Evolutionary conservation across 2,329 filamentous ascomycete genomes (phyloP), one percentile per base, ranked within the genome.

Genomic region (Calonectria hawksworthii): DNA sequence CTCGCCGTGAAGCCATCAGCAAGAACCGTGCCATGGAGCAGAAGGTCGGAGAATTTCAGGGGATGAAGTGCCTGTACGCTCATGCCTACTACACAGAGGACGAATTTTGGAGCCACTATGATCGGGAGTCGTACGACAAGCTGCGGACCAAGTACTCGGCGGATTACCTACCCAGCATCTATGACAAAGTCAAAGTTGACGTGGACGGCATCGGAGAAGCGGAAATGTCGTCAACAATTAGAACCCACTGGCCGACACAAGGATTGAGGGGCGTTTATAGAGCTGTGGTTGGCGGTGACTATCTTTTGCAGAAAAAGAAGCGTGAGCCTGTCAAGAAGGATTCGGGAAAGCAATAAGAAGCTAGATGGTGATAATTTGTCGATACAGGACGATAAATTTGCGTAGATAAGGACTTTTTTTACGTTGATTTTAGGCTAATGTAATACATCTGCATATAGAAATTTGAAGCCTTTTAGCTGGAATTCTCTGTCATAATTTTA

Each of bases 1-100:
- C 86, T 34, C 84, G 87, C 4, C 82, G 86, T 1, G 84, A 87
- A 13, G 90, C 90, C 66, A 85, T 93, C 11, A 78, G 80, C 1
- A 85, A 87, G 65, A 94, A 94, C 82, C 88, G 91, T 0, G 87
- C 86, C 0, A 85, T 95, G 1, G 93, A 94, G 83, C 84, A 86
- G 11, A 91, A 90, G 70, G 86, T 94, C 0, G 87, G 88, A 11
- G 88, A 90, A 32, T 86, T 93, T 9, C 87, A 89, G 3, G 93
- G 93, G 8, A 92, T 91, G 86, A 94, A 94, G 83, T 94, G 92
- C 87, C 84, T 95, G 1, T 95, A 95, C 76, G 92, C 92, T 0
- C 92, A 94, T 72, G 91, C 92, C 0, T 94, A 92, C 83, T 94
- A 94, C 82, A 90, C 88, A 4, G 90, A 93, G 80, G 88, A 90